These are phyloP conservation scores for Phytopythium chamaehyphon DNA, from an alignment of 352 stramenopile genomes.

Conservation along the genomic window DNA sequence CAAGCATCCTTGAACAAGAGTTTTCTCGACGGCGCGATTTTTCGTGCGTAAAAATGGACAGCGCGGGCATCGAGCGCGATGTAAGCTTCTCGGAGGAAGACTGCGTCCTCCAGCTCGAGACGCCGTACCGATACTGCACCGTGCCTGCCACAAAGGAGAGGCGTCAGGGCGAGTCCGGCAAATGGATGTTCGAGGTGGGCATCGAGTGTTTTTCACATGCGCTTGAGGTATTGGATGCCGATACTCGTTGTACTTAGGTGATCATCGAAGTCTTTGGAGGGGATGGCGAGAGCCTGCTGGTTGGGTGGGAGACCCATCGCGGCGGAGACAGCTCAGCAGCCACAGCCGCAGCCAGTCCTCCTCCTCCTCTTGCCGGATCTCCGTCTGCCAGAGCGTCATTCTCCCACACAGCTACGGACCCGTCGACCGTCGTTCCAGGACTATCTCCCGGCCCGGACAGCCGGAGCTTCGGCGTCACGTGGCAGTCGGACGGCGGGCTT, in stretches of 20 bases:
- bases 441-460: conserved; percentile 52
- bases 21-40: conserved; percentile 62
- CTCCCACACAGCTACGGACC: conserved; percentile 1
- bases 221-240: no score
- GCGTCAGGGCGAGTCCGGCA: conserved; percentile 61
- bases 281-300: conserved; percentile 65
- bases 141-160: conserved; percentile 68
- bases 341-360: background rate
- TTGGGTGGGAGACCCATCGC: conserved; percentile 81
- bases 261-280: conserved; percentile 47
- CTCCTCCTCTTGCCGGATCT: background rate
- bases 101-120: conserved; percentile 64
- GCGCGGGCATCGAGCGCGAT: conserved; percentile 35
- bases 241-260: no score
- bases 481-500: conserved; percentile 65
- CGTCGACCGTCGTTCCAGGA: conserved; percentile 40
- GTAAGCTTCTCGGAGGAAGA: conserved; percentile 78
- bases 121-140: conserved; percentile 62
- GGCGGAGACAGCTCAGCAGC: no score
- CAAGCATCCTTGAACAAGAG: conserved; percentile 54
- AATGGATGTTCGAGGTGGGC: conserved; percentile 81
- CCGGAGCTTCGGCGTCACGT: conserved; percentile 63
- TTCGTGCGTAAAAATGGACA: conserved; percentile 72
- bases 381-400: background rate
- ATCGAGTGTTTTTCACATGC: no score